A percentile compares a stretch with the other conserved stretches of the same genome.
Evolutionary conservation across 768 basidiomycete genomes (phyloP).

Genomic region (Pholiota microspora): DNA sequence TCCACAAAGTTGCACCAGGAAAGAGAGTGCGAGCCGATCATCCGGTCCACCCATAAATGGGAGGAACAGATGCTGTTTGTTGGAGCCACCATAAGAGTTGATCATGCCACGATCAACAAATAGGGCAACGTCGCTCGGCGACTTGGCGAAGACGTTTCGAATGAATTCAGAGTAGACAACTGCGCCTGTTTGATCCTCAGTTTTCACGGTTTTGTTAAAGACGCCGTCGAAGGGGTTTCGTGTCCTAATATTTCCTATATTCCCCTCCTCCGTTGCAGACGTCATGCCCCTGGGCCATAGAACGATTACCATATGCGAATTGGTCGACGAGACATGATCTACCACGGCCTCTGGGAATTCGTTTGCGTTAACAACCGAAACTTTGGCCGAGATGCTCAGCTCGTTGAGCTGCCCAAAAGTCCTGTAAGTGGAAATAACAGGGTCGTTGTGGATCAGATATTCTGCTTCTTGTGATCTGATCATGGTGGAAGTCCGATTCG

Average conservation of each 20-base stretch:
- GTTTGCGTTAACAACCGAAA: slow-evolving; percentile 72
- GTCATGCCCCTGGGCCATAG: slow-evolving; percentile 69
- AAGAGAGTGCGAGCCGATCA: slow-evolving; percentile 79
- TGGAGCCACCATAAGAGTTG: slow-evolving; percentile 22
- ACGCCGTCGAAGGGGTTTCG: slow-evolving; percentile 77
- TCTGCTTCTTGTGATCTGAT: slow-evolving; percentile 80
- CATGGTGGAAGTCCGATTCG: slow-evolving; percentile 83
- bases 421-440: slow-evolving; percentile 69
- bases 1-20: slow-evolving; percentile 77
- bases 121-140: slow-evolving; percentile 75
- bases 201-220: slow-evolving; percentile 50
- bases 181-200: slow-evolving; percentile 50
- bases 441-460: slow-evolving; percentile 64
- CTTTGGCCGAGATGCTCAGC: slow-evolving; percentile 61
- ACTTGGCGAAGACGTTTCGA: slow-evolving; percentile 73
- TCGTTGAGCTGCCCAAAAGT: slow-evolving; percentile 76
- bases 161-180: slow-evolving; percentile 80
- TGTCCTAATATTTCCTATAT: slow-evolving; percentile 19
- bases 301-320: slow-evolving; percentile 74
- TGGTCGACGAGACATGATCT: slow-evolving; percentile 53
- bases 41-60: slow-evolving; percentile 96
- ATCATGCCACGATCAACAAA: slow-evolving; percentile 75
- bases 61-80: slow-evolving; percentile 65
- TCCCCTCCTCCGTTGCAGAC: slow-evolving; percentile 26
- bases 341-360: slow-evolving; percentile 70